A percentile compares a stretch with the other conserved stretches of the same genome.
Evolutionary conservation across 192 early-diverging fungal genomes (phyloP).

Genomic region (Chytriomyces hyalinus): DNA sequence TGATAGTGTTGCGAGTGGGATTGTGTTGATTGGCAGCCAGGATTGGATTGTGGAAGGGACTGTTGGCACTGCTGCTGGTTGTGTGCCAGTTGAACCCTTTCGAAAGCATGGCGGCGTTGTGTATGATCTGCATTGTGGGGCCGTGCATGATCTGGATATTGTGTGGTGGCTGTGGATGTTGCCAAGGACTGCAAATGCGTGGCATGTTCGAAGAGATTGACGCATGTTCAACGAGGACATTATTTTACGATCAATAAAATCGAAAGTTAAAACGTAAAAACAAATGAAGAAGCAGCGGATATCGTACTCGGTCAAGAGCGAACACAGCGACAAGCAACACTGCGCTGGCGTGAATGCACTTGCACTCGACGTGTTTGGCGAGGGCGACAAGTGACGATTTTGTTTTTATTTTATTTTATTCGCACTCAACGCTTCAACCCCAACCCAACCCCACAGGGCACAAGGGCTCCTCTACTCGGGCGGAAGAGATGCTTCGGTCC

Average conservation of each 20-base stretch:
- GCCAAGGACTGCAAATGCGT: not conserved
- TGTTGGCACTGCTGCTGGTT: no score
- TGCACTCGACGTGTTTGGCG: conserved; percentile 64
- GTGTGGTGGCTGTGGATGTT: not conserved
- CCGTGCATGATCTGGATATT: not conserved
- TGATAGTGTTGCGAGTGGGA: no score
- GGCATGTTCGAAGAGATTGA: no score
- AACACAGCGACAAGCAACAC: conserved; percentile 31
- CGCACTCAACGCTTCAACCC: no score
- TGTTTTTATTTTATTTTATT: not conserved
- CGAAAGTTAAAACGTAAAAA: not conserved
- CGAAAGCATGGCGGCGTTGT: no score
- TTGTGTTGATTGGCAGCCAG: no score
- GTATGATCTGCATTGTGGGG: not conserved
- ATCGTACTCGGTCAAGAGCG: conserved; percentile 44
- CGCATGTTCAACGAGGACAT: not conserved
- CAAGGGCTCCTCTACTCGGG: conserved; percentile 72
- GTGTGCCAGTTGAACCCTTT: no score
- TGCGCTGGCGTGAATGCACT: conserved; percentile 80
- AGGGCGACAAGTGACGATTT: not conserved
- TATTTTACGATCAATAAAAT: not conserved
- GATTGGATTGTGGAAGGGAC: no score
- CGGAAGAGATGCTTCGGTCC: conserved; percentile 86
- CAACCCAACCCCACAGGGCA: no score
- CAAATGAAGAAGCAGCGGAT: conserved; percentile 24